A percentile compares a stretch with the other conserved stretches of the same genome.
Conservation (phyloP, 2,329 filamentous ascomycete species). For the Aspergillus candidus region DNA sequence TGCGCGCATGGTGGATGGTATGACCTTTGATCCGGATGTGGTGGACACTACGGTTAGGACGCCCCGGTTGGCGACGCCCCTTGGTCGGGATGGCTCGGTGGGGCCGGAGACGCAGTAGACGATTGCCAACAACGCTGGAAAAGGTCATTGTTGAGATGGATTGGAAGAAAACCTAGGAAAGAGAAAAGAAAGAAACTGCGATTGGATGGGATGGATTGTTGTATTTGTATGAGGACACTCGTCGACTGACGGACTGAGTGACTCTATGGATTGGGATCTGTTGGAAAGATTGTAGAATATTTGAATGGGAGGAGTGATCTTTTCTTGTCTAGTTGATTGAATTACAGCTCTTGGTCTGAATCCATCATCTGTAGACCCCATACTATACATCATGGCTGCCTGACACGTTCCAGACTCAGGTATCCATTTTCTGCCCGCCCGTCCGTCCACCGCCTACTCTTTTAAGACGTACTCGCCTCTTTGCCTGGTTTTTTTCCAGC, state of each 20-base stretch:
- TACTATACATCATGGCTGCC: background rate
- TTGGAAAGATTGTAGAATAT: too few relatives aligned
- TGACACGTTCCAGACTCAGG: too few relatives aligned
- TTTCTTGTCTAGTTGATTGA: background rate
- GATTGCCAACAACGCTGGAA: too few relatives aligned
- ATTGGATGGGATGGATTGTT: too few relatives aligned
- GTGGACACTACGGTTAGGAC: slow-evolving; percentile 60
- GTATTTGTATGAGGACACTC: too few relatives aligned
- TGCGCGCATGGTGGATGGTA: slow-evolving; percentile 61
- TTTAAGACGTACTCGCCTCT: background rate
- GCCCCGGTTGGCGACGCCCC: slow-evolving; percentile 45
- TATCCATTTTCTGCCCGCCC: too few relatives aligned
- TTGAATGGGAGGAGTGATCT: background rate
- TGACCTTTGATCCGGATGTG: slow-evolving; percentile 56
- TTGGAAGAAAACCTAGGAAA: background rate
- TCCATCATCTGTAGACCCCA: background rate
- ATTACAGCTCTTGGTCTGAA: too few relatives aligned
- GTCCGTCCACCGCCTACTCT: too few relatives aligned
- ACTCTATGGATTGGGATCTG: too few relatives aligned
- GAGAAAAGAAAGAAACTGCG: background rate
- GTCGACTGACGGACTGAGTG: too few relatives aligned
- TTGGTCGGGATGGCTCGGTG: slow-evolving; percentile 8
- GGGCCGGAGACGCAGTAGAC: background rate
- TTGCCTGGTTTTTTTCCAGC: slow-evolving; percentile 11
- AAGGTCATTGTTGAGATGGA: background rate